phyloP scores from a whole-genome alignment of 495 filamentous ascomycete genomes.

The Annulohypoxylon stygium region DNA sequence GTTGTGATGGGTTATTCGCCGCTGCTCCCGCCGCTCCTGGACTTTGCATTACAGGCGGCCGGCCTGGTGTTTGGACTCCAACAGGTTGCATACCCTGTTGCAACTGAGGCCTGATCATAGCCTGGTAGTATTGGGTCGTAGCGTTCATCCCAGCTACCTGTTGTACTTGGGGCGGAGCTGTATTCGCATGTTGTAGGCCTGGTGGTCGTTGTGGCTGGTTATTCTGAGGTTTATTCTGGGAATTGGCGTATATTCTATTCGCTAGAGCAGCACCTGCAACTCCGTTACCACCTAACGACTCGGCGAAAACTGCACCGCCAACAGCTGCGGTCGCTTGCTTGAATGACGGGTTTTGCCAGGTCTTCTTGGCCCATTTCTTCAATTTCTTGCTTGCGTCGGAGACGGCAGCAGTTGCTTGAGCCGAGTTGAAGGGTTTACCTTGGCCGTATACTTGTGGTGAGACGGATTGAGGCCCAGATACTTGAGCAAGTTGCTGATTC shows the following conservation, averaged over 20 bases:
- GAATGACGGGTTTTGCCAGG: slow-evolving; percentile 45
- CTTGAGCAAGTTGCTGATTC: slow-evolving; percentile 20
- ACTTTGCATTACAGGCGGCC: slow-evolving; percentile 47
- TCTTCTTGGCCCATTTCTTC: slow-evolving; percentile 51
- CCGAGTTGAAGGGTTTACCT: slow-evolving; percentile 38
- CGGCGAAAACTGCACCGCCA: slow-evolving; percentile 44
- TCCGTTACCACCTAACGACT: slow-evolving; percentile 42
- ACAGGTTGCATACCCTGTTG: slow-evolving; percentile 37
- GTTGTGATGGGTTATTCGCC: slow-evolving; percentile 19
- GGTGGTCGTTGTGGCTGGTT: slow-evolving; percentile 41
- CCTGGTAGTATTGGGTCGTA: slow-evolving; percentile 21
- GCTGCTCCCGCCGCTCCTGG: slow-evolving; percentile 26
- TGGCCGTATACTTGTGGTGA: slow-evolving; percentile 20
- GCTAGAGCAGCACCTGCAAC: slow-evolving; percentile 43
- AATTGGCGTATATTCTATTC: slow-evolving; percentile 31
- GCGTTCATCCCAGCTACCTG: slow-evolving; percentile 11
- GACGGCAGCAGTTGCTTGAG: slow-evolving; percentile 43
- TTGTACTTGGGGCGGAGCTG: slow-evolving; percentile 44
- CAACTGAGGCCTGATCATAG: slow-evolving; percentile 20
- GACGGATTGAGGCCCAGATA: slow-evolving; percentile 1
- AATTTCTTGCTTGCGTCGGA: slow-evolving; percentile 47
- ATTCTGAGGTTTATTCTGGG: slow-evolving; percentile 26
- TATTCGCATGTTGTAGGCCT: slow-evolving; percentile 40
- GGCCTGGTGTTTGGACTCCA: slow-evolving; percentile 33
- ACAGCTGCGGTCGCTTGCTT: slow-evolving; percentile 45